Evolutionary conservation across 2,329 filamentous ascomycete genomes (phyloP), one percentile per base, ranked within the genome.

Genomic region (Penicillium sp.): DNA sequence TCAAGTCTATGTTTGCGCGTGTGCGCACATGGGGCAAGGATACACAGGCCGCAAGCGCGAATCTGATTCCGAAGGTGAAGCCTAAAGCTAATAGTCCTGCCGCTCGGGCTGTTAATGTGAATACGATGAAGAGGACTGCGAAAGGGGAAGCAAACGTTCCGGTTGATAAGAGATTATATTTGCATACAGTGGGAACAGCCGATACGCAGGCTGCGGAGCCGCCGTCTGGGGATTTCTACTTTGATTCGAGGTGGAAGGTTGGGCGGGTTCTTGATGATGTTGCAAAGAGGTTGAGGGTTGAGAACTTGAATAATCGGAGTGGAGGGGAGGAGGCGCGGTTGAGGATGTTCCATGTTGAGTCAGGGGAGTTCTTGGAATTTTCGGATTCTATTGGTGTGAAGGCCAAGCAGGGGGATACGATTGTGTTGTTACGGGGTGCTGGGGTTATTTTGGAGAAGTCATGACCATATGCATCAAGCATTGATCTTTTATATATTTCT

Each of bases 321-420:
- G 74, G 69, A 37, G 72, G 71, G 5, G 76, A 80, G 77, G 87
- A 89, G 71, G 88, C 92, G 57, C 89, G 89, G 74, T 73, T 99
- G 63, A 80, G 95, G 9, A 87, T 99, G 0, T 99, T 96, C 69
- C 93, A 98, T 72, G 90, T 99, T 0, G 93, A 99, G 71, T 90
- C 89, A 0, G 95, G 95, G 0, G 81, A 91, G 56, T 74, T 99
- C 60, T 75, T 99, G 61, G 93, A 95, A 58, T 99, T 96, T 68
- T 87, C 84, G 24, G 93, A 97, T 75, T 93, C 93, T 79, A 81
- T 96, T 54, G 92, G 91, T 52, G 82, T 81, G 14, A 71, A 68
- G 27, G 79, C 96, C 57, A 85, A 85, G 62, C 93, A 85, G 64
- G 95, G 95, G 1, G 93, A 99, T 71, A 97, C 92, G 11, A 86